Percentiles rank a stretch among this genome's conserved stretches.
Evolutionary conservation across 768 basidiomycete species (phyloP).

Genomic region (Coprinopsis cinerea): DNA sequence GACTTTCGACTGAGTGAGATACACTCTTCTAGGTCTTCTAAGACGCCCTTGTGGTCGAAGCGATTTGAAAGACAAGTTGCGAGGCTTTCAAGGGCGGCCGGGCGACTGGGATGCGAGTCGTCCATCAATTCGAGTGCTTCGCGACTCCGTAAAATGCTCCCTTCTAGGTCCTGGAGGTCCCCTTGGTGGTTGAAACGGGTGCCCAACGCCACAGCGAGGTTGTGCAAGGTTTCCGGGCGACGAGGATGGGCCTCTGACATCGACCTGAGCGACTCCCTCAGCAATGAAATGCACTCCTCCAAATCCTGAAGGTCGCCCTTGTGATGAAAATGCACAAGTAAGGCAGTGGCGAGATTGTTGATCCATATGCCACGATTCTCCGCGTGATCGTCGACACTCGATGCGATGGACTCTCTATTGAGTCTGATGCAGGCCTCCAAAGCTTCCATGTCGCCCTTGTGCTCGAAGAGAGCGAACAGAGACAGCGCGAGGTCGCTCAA

Average conservation of each 20-base stretch:
- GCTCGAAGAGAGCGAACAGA: not conserved
- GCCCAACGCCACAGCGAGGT: no score
- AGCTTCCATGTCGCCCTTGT: not conserved
- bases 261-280: no score
- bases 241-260: no score
- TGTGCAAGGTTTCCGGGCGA: no score
- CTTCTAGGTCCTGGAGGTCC: no score
- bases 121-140: no score
- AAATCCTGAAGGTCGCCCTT: no score
- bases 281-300: no score
- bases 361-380: no score
- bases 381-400: no score
- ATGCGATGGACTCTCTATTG: not conserved
- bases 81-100: not conserved
- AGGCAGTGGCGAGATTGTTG: not conserved
- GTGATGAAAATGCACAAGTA: not conserved
- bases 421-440: not conserved
- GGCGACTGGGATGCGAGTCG: not conserved
- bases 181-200: no score
- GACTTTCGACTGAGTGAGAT: not conserved
- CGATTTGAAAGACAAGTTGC: not conserved
- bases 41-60: not conserved
- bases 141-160: no score
- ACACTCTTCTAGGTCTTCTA: not conserved
- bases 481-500: not conserved